Conservation (phyloP, 352 stramenopile species). For the Phytophthora sp. region DNA sequence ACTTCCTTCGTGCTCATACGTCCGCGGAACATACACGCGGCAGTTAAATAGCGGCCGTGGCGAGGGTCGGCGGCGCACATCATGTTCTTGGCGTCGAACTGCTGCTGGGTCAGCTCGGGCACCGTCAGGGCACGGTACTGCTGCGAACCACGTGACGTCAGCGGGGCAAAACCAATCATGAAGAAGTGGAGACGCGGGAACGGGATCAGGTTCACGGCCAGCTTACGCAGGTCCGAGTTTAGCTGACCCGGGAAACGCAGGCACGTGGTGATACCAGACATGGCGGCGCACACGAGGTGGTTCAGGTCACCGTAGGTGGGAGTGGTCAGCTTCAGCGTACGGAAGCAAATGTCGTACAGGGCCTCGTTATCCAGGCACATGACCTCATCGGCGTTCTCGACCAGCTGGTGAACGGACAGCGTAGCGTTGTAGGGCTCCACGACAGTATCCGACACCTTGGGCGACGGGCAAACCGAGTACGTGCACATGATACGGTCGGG, state of each 20-base stretch:
- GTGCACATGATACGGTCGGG: slow-evolving; percentile 99
- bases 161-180: slow-evolving; percentile 98
- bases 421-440: slow-evolving; percentile 99
- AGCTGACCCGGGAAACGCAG: slow-evolving; percentile 98
- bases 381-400: slow-evolving; percentile 99
- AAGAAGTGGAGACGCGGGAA: slow-evolving; percentile 99
- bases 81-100: slow-evolving; percentile 99
- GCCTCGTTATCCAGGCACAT: slow-evolving; percentile 99
- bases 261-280: slow-evolving; percentile 98
- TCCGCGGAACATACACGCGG: slow-evolving; percentile 99
- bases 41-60: slow-evolving; percentile 99
- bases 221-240: slow-evolving; percentile 99
- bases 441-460: slow-evolving; percentile 98
- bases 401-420: slow-evolving; percentile 98
- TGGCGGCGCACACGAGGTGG: slow-evolving; percentile 98
- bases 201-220: slow-evolving; percentile 98
- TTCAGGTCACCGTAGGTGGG: slow-evolving; percentile 99
- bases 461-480: slow-evolving; percentile 98
- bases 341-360: slow-evolving; percentile 99
- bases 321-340: slow-evolving; percentile 98
- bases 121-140: slow-evolving; percentile 98
- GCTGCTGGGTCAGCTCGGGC: slow-evolving; percentile 98
- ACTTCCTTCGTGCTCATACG: slow-evolving; percentile 99
- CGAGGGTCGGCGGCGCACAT: slow-evolving; percentile 99
- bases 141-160: slow-evolving; percentile 96